Evolutionary conservation across 2,329 filamentous ascomycete genomes (phyloP).

Genomic region (Aspergillus sp.): DNA sequence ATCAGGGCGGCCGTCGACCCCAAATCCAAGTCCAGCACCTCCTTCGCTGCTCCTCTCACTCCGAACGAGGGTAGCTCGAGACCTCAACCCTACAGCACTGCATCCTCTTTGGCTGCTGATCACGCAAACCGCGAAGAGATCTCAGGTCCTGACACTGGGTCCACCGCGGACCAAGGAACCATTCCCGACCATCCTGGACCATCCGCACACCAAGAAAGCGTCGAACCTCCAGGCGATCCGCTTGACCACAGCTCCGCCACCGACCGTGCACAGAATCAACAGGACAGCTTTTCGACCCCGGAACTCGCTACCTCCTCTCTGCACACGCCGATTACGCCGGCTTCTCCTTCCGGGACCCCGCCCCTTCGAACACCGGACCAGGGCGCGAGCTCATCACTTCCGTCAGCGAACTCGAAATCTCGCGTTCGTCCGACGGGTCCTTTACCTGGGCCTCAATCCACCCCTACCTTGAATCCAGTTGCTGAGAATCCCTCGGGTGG

Average conservation of each 20-base stretch:
- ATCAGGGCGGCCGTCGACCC: slow-evolving; percentile 6
- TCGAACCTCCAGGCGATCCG: neutral
- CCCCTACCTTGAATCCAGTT: slow-evolving; percentile 20
- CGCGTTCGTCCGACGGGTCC: slow-evolving; percentile 8
- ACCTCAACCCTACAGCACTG: slow-evolving; percentile 15
- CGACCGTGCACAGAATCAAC: slow-evolving; percentile 8
- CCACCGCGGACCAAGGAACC: slow-evolving; percentile 5
- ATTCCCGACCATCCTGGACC: slow-evolving; percentile 1
- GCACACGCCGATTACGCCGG: slow-evolving; percentile 15
- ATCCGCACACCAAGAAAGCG: neutral
- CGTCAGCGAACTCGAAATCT: slow-evolving; percentile 10
- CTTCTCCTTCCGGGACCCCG: slow-evolving; percentile 11
- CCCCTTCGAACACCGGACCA: slow-evolving; percentile 13
- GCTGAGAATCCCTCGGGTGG: slow-evolving; percentile 14
- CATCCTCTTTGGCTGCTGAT: slow-evolving; percentile 14
- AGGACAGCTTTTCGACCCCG: slow-evolving; percentile 5
- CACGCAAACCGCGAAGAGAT: slow-evolving; percentile 9
- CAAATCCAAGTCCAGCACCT: slow-evolving; percentile 5
- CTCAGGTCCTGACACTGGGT: slow-evolving; percentile 6
- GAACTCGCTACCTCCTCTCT: slow-evolving; percentile 15
- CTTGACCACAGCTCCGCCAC: slow-evolving; percentile 1
- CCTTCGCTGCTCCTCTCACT: slow-evolving; percentile 12
- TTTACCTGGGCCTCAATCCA: slow-evolving; percentile 12
- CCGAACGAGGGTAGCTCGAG: slow-evolving; percentile 12
- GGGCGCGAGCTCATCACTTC: slow-evolving; percentile 14